A percentile compares a stretch with the other conserved stretches of the same genome.
These are phyloP conservation scores for Xylaria digitata DNA, from an alignment of 2,329 filamentous ascomycete species.

Conservation along the genomic window DNA sequence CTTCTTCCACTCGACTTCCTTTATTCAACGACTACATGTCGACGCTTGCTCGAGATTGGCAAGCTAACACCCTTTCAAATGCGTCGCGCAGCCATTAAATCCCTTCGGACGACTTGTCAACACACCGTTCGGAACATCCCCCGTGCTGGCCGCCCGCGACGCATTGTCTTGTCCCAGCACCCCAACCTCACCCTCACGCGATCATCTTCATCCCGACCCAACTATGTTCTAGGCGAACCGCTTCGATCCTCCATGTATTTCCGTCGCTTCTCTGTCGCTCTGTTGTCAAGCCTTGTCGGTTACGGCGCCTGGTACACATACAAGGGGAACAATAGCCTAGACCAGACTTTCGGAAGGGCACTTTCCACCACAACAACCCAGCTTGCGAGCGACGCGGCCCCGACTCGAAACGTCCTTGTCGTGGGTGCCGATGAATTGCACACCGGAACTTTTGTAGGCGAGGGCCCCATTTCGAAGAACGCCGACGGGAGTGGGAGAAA, in stretches of 20 bases:
- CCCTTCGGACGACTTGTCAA: constrained; percentile 75
- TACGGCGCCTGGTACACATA: constrained; percentile 83
- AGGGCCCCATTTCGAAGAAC: constrained; percentile 88
- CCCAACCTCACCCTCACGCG: constrained; percentile 51
- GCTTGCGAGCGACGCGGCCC: constrained; percentile 54
- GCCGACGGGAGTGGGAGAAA: constrained; percentile 85
- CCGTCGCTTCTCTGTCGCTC: constrained; percentile 73
- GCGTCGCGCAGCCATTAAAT: constrained; percentile 78
- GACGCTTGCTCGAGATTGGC: constrained; percentile 36
- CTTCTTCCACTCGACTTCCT: constrained; percentile 24
- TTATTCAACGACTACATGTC: constrained; percentile 32
- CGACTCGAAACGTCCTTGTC: constrained; percentile 78
- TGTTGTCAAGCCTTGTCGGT: constrained; percentile 77
- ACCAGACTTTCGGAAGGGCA: constrained; percentile 52
- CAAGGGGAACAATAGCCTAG: constrained; percentile 57
- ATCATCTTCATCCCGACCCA: constrained; percentile 52
- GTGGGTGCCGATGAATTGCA: constrained; percentile 92
- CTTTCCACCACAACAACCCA: constrained; percentile 55
- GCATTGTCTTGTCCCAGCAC: constrained; percentile 52
- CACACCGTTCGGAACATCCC: constrained; percentile 70
- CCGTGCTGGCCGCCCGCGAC: constrained; percentile 59
- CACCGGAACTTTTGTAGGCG: constrained; percentile 85
- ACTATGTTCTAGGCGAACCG: constrained; percentile 57
- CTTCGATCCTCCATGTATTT: constrained; percentile 80
- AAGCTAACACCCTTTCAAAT: constrained; percentile 56